A percentile compares a stretch with the other conserved stretches of the same genome.
Evolutionary conservation across 2,329 filamentous ascomycete species (phyloP).

Genomic region (Penicillium brasilianum): DNA sequence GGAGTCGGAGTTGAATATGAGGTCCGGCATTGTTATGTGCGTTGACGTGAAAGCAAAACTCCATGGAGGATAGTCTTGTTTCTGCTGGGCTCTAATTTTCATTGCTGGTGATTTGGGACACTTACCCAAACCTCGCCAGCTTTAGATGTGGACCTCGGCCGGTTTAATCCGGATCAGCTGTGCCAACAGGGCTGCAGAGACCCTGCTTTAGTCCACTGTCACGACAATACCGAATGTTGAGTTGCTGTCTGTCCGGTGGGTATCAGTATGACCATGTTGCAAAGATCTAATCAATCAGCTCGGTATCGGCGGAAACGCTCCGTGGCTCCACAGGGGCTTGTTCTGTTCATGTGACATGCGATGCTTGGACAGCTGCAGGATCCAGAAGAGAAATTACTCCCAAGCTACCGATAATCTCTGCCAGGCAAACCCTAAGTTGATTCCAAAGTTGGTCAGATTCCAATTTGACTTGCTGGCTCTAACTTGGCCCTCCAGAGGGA

Average conservation of each 20-base stretch:
- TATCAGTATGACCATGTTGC: too few relatives aligned
- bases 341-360: too few relatives aligned
- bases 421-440: background rate
- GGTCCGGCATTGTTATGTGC: too few relatives aligned
- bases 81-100: background rate
- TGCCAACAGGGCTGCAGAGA: background rate
- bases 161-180: background rate
- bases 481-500: too few relatives aligned
- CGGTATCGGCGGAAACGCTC: background rate
- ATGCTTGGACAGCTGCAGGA: background rate
- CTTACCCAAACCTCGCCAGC: background rate
- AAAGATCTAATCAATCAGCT: slow-evolving; percentile 4
- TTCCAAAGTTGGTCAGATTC: too few relatives aligned
- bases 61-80: background rate
- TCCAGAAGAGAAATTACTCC: background rate
- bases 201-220: background rate
- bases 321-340: background rate
- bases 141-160: background rate
- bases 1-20: background rate
- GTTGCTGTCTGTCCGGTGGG: background rate
- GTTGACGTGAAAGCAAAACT: background rate
- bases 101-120: background rate
- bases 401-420: background rate
- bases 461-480: too few relatives aligned
- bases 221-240: background rate